Evolutionary conservation across 805 yeast genomes (phyloP).

Genomic region (Saccharomycopsis fibuligera): DNA sequence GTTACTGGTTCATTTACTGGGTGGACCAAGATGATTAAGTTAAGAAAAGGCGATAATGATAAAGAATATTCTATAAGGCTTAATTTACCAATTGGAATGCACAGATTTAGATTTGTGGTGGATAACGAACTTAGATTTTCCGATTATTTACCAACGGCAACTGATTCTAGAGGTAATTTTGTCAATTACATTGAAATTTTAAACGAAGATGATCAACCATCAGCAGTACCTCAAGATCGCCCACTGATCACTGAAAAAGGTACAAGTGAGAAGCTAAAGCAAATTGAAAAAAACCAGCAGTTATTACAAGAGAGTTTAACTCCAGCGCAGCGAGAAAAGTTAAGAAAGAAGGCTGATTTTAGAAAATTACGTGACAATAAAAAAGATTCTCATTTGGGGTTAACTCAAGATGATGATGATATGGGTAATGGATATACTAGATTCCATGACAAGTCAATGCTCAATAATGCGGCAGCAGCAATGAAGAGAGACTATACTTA

Average conservation of each 20-base stretch:
- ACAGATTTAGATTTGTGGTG: constrained; percentile 86
- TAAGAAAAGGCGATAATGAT: constrained; percentile 47
- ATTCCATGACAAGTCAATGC: constrained; percentile 56
- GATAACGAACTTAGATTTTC: constrained; percentile 89
- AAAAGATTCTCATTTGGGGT: too few relatives aligned
- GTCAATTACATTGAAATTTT: constrained; percentile 82
- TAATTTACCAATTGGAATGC: constrained; percentile 85
- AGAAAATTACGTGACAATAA: not conserved
- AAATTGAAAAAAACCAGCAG: constrained; percentile 7
- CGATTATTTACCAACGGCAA: constrained; percentile 89
- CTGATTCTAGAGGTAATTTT: constrained; percentile 94
- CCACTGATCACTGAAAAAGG: too few relatives aligned
- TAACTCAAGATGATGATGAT: constrained; percentile 66
- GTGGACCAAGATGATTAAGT: constrained; percentile 96
- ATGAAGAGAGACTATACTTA: constrained; percentile 32
- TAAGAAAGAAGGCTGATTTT: constrained; percentile 4
- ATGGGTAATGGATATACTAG: constrained; percentile 78
- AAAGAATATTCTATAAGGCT: constrained; percentile 59
- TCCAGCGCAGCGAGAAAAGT: constrained; percentile 8
- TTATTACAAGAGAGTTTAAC: constrained; percentile 9
- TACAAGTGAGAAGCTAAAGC: not conserved
- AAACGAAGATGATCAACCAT: constrained; percentile 23
- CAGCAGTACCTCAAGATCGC: constrained; percentile 25
- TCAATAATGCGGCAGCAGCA: constrained; percentile 23
- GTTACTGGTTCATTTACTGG: constrained; percentile 98